A percentile compares a stretch with the other conserved stretches of the same genome.
Evolutionary conservation across 192 early-diverging fungal species (phyloP).

Genomic region (Linnemannia hyalina): DNA sequence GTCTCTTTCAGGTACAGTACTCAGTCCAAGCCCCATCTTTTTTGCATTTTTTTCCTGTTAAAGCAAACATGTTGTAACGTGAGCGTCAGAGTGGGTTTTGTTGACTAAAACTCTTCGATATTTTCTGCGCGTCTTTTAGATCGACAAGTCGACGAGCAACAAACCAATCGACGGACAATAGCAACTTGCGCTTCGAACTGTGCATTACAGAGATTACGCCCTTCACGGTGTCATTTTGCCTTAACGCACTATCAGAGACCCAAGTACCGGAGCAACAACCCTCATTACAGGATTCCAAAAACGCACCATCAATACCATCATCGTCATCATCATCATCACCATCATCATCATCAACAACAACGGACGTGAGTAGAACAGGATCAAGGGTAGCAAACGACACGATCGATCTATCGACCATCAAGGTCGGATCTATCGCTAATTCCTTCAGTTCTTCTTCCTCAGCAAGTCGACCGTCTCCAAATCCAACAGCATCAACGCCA

Average conservation of each 20-base stretch:
- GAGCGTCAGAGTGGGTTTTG: background rate
- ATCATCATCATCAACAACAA: background rate
- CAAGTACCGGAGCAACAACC: background rate
- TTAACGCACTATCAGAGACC: constrained; percentile 44
- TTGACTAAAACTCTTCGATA: background rate
- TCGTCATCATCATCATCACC: background rate
- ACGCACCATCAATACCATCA: background rate
- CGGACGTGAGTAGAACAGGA: background rate
- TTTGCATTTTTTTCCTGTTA: background rate
- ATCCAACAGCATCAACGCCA: background rate
- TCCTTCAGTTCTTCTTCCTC: constrained; percentile 13
- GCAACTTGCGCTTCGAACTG: constrained; percentile 46
- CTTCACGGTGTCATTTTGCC: constrained; percentile 47
- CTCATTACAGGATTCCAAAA: constrained; percentile 3
- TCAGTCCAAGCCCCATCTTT: background rate
- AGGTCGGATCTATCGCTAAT: constrained; percentile 29
- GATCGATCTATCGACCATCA: constrained; percentile 47
- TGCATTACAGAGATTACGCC: constrained; percentile 55
- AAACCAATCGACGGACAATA: constrained; percentile 19
- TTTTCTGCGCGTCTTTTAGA: constrained; percentile 2
- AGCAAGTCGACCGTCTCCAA: background rate
- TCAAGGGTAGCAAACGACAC: constrained; percentile 4
- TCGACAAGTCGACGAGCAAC: constrained; percentile 15
- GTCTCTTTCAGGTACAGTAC: constrained; percentile 39
- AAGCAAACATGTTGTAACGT: background rate